These are phyloP conservation scores for Nemania sp. DNA, from an alignment of 2,329 filamentous ascomycete genomes.

Conservation along the genomic window DNA sequence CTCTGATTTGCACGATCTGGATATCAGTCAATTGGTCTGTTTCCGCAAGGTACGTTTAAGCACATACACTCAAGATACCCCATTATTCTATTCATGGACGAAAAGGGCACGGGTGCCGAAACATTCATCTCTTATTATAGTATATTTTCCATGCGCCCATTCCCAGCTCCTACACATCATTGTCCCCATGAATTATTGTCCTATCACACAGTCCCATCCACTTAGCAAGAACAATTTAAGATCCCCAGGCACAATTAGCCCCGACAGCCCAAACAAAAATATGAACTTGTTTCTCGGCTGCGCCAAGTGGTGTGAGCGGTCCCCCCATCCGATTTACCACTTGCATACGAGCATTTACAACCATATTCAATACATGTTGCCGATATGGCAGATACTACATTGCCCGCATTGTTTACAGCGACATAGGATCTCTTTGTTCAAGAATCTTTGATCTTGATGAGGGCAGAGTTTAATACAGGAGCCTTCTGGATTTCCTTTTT, in stretches of 20 bases:
- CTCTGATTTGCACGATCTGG: conserved; percentile 50
- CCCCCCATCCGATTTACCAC: not conserved
- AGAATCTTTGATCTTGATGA: no score
- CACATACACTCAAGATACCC: not conserved
- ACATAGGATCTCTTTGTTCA: not conserved
- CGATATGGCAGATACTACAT: not conserved
- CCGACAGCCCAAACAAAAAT: not conserved
- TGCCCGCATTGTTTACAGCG: not conserved
- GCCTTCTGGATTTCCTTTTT: not conserved
- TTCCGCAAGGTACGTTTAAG: conserved; percentile 41
- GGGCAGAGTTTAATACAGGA: not conserved
- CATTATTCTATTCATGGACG: not conserved
- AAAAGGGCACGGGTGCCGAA: not conserved
- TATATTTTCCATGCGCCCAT: not conserved
- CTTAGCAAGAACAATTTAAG: not conserved
- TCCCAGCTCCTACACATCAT: not conserved
- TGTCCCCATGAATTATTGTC: not conserved
- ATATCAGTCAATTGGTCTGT: conserved; percentile 48
- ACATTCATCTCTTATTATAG: no score
- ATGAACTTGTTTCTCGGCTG: not conserved
- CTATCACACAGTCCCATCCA: not conserved
- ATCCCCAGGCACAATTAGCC: not conserved
- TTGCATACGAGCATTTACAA: not conserved
- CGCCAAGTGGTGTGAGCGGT: not conserved
- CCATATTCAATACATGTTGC: not conserved